These are phyloP conservation scores for Phytophthora citricola DNA, from an alignment of 352 stramenopile species.

Conservation along the genomic window DNA sequence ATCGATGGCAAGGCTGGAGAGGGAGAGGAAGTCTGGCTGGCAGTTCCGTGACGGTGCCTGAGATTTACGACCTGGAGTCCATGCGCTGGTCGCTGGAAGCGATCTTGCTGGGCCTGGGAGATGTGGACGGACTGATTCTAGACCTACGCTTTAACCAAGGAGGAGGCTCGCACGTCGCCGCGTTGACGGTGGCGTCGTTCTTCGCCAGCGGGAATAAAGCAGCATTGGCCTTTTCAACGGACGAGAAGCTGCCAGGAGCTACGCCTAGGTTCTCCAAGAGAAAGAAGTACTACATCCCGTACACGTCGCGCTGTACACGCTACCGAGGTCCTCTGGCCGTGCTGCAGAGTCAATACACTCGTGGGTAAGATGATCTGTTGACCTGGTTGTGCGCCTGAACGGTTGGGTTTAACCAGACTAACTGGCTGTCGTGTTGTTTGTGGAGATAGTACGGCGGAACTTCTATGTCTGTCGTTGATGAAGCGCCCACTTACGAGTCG, in stretches of 20 bases:
- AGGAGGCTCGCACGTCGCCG: slow-evolving; percentile 67
- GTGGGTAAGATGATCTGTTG: slow-evolving; percentile 52
- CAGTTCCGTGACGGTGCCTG: slow-evolving; percentile 54
- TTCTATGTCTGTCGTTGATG: slow-evolving; percentile 75
- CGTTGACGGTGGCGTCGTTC: slow-evolving; percentile 75
- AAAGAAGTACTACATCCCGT: slow-evolving; percentile 71
- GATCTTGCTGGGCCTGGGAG: slow-evolving; percentile 67
- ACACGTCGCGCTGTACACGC: slow-evolving; percentile 55
- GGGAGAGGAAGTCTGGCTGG: slow-evolving; percentile 8
- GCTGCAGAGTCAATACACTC: slow-evolving; percentile 79
- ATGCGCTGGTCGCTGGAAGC: slow-evolving; percentile 90
- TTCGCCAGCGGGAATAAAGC: slow-evolving; percentile 59
- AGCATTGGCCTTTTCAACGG: slow-evolving; percentile 68
- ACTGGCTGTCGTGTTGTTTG: background rate
- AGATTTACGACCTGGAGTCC: slow-evolving; percentile 88
- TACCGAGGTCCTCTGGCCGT: slow-evolving; percentile 76
- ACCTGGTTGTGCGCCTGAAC: background rate
- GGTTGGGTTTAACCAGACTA: slow-evolving; percentile 7
- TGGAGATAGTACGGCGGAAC: slow-evolving; percentile 63
- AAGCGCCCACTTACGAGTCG: slow-evolving; percentile 65
- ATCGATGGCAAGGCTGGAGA: slow-evolving; percentile 14
- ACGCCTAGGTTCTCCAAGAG: slow-evolving; percentile 53
- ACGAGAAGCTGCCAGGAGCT: slow-evolving; percentile 61
- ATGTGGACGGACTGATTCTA: slow-evolving; percentile 75
- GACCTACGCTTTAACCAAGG: slow-evolving; percentile 82